Base-by-base conservation (phyloP, 1,284 basidiomycete genomes). In the Sporisorium sorghi region DNA sequence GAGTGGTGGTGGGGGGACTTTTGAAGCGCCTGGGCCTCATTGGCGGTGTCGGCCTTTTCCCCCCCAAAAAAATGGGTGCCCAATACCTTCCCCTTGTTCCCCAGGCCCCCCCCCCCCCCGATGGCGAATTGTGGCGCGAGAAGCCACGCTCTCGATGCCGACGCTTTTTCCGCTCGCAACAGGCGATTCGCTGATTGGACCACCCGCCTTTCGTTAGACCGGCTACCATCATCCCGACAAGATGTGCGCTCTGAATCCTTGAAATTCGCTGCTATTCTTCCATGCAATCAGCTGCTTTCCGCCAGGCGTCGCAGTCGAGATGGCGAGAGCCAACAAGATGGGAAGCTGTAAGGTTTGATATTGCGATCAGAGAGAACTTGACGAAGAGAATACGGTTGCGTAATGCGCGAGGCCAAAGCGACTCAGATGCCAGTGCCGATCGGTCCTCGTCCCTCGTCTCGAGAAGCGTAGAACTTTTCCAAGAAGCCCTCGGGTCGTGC, bases 401-500 rank as follows among this genome's bases (percentile, higher is more conserved):
- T 23, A 28, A 12, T 23, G 40, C 30, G 28, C 23, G 19, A 19
- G 28, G 28, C 17, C 46, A 47, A 11, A 39, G 30, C 48, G 33
- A 48, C 59, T 66, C 48, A 74, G 66, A 66, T 71, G 48, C 76
- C 74, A 12, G 66, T 69, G 32, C 71, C 71, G 23, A 64, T 67
- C 3, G 77, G 71, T 48, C 77, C 77, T 42, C 81, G 78, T 37
- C 81, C 81, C 58, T 82, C 79, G 71, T 84, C 83, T 74, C 80
- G 76, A 39, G 77, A 75, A 24, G 92, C 91, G 65, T 91, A 91
- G 85, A 94, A 94, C 87, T 90, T 92, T 85, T 93, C 89, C 87
- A 94, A 86, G 85, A 94, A 94, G 19, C 90, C 89, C 77, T 88
- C 88, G 3, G 83, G 83, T 62, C 67, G 68, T 56, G 82, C 76